phyloP scores from a whole-genome alignment of 2,329 filamentous ascomycete species.

The Colletotrichum siamense region DNA sequence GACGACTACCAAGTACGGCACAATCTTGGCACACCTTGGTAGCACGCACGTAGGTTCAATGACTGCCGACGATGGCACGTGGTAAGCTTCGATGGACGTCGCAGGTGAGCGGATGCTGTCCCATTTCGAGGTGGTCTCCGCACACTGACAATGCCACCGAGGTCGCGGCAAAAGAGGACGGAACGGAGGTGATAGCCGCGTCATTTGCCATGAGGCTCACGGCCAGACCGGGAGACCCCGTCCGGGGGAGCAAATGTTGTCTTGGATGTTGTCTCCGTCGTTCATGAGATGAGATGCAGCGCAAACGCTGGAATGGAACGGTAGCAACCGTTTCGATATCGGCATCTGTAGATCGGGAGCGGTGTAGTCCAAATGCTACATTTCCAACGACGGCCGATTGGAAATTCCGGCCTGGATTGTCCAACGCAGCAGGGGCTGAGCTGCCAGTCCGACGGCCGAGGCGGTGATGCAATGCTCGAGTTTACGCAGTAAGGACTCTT shows the following conservation, averaged over 20 bases:
- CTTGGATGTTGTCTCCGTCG: neutral
- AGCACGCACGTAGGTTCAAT: neutral
- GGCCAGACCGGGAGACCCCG: neutral
- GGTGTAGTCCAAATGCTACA: neutral
- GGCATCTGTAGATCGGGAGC: neutral
- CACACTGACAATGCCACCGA: neutral
- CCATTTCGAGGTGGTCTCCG: constrained; percentile 4
- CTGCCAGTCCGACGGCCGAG: neutral
- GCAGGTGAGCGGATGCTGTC: neutral
- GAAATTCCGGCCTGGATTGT: neutral
- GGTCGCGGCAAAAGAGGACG: neutral
- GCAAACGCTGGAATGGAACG: neutral
- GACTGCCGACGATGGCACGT: neutral
- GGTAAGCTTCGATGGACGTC: neutral
- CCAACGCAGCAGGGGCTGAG: neutral
- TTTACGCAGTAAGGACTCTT: neutral
- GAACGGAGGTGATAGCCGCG: constrained; percentile 4
- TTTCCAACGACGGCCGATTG: neutral
- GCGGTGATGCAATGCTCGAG: neutral
- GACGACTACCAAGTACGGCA: neutral
- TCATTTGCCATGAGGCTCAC: neutral
- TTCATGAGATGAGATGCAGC: constrained; percentile 1
- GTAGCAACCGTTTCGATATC: neutral
- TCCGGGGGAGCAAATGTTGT: neutral
- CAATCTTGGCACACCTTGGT: neutral